phyloP scores from a whole-genome alignment of 306 rosid species.

The Lathyrus tuberosus region DNA sequence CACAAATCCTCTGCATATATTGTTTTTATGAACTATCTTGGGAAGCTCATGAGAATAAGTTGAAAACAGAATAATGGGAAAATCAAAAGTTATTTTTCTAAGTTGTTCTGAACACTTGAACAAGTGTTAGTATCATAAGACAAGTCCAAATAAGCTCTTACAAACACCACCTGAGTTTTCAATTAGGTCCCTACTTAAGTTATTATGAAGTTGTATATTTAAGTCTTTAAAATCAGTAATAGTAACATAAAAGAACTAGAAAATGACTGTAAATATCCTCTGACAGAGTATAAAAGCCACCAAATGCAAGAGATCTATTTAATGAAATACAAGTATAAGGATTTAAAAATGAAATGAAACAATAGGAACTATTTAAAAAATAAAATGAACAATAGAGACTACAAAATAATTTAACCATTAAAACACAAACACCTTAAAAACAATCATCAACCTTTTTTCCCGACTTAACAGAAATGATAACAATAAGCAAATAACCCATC shows the following conservation, averaged over 20 bases:
- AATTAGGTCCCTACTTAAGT: not conserved
- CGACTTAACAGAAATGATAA: not conserved
- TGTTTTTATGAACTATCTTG: not conserved
- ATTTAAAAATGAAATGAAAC: not conserved
- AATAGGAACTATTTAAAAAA: too few species aligned
- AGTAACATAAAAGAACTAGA: too few species aligned
- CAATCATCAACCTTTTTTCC: not conserved
- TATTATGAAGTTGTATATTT: not conserved
- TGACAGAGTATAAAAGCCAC: not conserved
- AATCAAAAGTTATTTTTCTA: not conserved
- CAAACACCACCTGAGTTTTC: not conserved
- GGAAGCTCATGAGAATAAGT: not conserved
- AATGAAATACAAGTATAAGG: not conserved
- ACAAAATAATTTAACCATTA: constrained; percentile 6
- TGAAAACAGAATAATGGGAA: not conserved
- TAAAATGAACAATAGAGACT: not conserved
- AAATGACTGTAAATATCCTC: too few species aligned
- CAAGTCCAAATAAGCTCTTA: not conserved
- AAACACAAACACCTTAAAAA: not conserved
- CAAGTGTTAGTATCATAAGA: not conserved
- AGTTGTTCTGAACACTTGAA: not conserved
- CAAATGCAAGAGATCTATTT: not conserved
- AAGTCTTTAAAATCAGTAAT: too few species aligned
- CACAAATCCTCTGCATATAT: not conserved
- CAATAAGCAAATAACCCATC: constrained; percentile 14